phyloP scores from a whole-genome alignment of 306 rosid species.

The Hippophae tibetana region DNA sequence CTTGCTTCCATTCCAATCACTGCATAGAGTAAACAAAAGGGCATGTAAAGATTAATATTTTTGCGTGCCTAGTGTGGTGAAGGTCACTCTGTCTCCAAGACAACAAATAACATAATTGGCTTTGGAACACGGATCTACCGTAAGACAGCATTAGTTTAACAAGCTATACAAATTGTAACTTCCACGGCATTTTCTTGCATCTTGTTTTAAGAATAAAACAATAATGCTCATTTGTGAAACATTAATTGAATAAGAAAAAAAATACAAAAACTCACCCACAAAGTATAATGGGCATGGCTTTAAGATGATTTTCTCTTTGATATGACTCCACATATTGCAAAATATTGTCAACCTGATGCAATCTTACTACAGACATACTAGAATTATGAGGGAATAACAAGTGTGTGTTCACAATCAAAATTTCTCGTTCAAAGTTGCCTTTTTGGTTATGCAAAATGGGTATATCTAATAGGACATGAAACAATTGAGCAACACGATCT shows the following conservation, averaged over 20 bases:
- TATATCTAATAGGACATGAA: conserved; percentile 56
- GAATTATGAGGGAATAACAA: conserved; percentile 92
- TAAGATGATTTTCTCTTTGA: conserved; percentile 74
- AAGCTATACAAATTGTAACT: conserved; percentile 11
- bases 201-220: not conserved
- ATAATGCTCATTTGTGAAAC: conserved; percentile 7
- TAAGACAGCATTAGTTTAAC: not conserved
- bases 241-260: not conserved
- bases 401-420: conserved; percentile 85
- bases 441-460: conserved; percentile 36
- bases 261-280: conserved; percentile 57
- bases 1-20: conserved; percentile 99
- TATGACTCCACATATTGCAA: conserved; percentile 82
- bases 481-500: conserved; percentile 91
- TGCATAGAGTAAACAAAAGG: conserved; percentile 23
- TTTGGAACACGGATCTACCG: conserved; percentile 1
- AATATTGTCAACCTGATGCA: conserved; percentile 80
- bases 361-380: conserved; percentile 64
- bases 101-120: not conserved
- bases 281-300: conserved; percentile 80
- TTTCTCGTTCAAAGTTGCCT: conserved; percentile 41
- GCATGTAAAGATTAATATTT: not conserved
- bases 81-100: not conserved
- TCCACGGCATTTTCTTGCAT: conserved; percentile 4
- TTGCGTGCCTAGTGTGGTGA: not conserved